Conservation (phyloP, 2,329 filamentous ascomycete species). For the Samsoniella hepiali region DNA sequence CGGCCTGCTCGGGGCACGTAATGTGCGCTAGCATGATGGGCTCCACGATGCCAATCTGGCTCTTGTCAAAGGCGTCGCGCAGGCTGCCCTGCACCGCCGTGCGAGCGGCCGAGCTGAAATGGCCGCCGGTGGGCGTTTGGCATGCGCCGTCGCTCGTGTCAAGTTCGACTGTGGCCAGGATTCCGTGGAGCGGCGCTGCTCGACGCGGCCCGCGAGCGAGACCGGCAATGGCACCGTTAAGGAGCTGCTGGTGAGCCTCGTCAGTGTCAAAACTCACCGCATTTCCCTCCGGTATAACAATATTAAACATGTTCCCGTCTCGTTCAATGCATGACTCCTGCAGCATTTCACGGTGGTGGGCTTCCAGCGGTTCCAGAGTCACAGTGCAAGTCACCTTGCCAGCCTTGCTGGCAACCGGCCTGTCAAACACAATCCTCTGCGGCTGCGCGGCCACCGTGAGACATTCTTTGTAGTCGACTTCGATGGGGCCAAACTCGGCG, state of each 20-base stretch:
- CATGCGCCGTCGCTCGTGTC: conserved; percentile 55
- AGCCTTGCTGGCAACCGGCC: conserved; percentile 72
- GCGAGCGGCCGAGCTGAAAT: conserved; percentile 62
- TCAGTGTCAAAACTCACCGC: conserved; percentile 49
- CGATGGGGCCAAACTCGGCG: conserved; percentile 83
- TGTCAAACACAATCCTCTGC: conserved; percentile 67
- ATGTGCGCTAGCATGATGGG: conserved; percentile 92
- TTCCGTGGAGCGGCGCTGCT: conserved; percentile 75
- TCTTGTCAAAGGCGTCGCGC: conserved; percentile 53
- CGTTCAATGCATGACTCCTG: conserved; percentile 46
- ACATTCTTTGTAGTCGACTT: conserved; percentile 92
- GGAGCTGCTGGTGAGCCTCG: conserved; percentile 56
- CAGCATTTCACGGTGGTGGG: conserved; percentile 36
- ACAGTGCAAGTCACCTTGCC: conserved; percentile 76
- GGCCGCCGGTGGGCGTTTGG: conserved; percentile 60
- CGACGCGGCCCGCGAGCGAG: conserved; percentile 81
- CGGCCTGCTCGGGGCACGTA: conserved; percentile 74
- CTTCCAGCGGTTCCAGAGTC: conserved; percentile 58
- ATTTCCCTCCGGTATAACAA: conserved; percentile 48
- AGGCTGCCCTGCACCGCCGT: conserved; percentile 68
- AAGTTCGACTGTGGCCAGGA: conserved; percentile 66
- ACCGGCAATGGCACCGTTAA: conserved; percentile 79
- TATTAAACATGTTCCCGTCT: conserved; percentile 69
- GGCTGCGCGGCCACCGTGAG: conserved; percentile 56
- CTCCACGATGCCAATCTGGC: conserved; percentile 71